Percentiles rank a stretch among this genome's conserved stretches.
Evolutionary conservation across 129 eudicot species (phyloP).

Genomic region (Saposhnikovia divaricata): DNA sequence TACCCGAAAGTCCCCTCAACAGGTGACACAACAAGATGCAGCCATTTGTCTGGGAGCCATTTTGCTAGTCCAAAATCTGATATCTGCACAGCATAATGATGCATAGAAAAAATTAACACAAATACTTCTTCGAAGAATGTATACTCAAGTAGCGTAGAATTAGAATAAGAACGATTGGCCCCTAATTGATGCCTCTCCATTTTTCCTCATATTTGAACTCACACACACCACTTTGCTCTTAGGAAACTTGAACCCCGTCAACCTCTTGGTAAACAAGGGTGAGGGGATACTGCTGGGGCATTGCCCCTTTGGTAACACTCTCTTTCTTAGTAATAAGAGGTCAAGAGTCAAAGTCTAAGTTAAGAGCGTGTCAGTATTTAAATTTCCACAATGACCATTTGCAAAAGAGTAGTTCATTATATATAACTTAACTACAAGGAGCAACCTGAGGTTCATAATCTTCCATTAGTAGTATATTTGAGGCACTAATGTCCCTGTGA

Average conservation of each 20-base stretch:
- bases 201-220: not conserved
- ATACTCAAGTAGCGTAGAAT: not conserved
- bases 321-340: not conserved
- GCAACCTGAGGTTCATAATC: constrained; percentile 80
- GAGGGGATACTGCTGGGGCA: not conserved
- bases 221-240: not conserved
- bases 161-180: not conserved
- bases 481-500: constrained; percentile 93
- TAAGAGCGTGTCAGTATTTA: not conserved
- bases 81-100: constrained; percentile 41
- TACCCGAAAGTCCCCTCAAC: constrained; percentile 97
- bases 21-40: constrained; percentile 78
- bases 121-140: not conserved
- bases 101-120: not conserved
- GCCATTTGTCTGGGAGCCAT: constrained; percentile 96
- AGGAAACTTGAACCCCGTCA: too few relatives aligned
- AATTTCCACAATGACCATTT: not conserved
- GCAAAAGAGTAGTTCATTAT: not conserved
- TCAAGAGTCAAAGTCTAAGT: not conserved
- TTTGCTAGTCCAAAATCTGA: constrained; percentile 97
- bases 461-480: constrained; percentile 71
- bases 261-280: not conserved
- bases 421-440: not conserved
- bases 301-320: not conserved
- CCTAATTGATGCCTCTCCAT: not conserved